These are phyloP conservation scores for Hypoxylon lienhwacheense DNA, from an alignment of 495 filamentous ascomycete species.

Conservation along the genomic window DNA sequence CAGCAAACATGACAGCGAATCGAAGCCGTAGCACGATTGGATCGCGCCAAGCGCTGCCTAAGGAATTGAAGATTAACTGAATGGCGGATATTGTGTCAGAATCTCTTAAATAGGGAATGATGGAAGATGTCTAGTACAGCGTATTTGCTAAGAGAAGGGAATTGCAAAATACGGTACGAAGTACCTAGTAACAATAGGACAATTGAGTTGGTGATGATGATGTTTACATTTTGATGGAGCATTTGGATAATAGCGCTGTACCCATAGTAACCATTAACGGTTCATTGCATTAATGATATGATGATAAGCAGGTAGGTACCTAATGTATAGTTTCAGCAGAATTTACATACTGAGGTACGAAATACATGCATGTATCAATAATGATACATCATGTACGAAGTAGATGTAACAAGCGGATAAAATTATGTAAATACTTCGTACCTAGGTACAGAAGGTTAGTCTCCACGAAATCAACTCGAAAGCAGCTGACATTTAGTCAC, in stretches of 20 bases:
- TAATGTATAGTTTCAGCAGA: too few relatives aligned
- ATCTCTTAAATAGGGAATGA: not conserved
- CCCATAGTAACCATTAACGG: too few relatives aligned
- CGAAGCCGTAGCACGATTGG: constrained; percentile 14
- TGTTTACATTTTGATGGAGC: constrained; percentile 5
- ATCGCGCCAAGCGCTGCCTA: constrained; percentile 49
- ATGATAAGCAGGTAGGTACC: too few relatives aligned
- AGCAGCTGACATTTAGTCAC: constrained; percentile 26
- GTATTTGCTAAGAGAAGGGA: not conserved
- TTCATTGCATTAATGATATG: too few relatives aligned
- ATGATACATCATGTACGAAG: too few relatives aligned
- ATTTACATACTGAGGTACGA: too few relatives aligned
- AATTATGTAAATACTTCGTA: too few relatives aligned
- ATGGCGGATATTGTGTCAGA: too few relatives aligned
- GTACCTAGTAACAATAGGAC: too few relatives aligned
- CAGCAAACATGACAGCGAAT: constrained; percentile 44
- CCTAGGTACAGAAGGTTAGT: constrained; percentile 19
- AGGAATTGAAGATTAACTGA: constrained; percentile 31
- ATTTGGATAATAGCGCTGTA: constrained; percentile 5
- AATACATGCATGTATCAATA: too few relatives aligned
- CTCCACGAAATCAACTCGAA: constrained; percentile 42
- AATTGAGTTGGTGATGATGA: constrained; percentile 4
- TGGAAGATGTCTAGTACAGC: not conserved
- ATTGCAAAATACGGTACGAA: too few relatives aligned
- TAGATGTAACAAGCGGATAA: too few relatives aligned